Conservation (phyloP, 2,329 filamentous ascomycete genomes). For the Colletotrichum sansevieriae region DNA sequence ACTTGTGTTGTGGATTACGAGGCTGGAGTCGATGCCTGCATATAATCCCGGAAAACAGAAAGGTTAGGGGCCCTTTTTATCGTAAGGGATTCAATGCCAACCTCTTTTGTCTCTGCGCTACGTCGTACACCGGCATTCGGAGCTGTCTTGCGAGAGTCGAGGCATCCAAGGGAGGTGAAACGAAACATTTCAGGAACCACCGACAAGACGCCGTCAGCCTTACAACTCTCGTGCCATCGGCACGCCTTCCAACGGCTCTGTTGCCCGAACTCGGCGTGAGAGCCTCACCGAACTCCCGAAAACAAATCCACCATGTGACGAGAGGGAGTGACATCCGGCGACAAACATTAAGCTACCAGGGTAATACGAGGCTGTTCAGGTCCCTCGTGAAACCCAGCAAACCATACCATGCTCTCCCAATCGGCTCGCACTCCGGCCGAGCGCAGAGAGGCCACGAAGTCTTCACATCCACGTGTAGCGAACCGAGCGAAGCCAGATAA, state of each 20-base stretch:
- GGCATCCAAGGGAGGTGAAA: neutral
- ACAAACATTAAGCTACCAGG: constrained; percentile 16
- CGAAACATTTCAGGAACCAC: neutral
- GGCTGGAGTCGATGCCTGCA: neutral
- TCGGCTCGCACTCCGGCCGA: neutral
- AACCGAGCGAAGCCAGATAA: neutral
- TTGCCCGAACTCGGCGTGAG: neutral
- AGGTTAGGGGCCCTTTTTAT: neutral
- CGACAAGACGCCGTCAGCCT: constrained; percentile 9
- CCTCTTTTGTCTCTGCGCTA: neutral
- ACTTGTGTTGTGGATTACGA: neutral
- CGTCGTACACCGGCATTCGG: neutral
- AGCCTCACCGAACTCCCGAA: constrained; percentile 2
- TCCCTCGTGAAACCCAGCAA: constrained; percentile 20
- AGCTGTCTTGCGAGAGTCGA: neutral
- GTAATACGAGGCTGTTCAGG: constrained; percentile 17
- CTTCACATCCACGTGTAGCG: constrained; percentile 15
- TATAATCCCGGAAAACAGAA: neutral
- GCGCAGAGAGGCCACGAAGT: neutral
- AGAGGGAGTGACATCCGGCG: constrained; percentile 19
- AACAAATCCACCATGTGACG: constrained; percentile 22
- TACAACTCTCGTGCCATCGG: neutral
- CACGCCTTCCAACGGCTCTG: neutral
- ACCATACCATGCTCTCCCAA: constrained; percentile 2
- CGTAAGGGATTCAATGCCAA: neutral